A percentile compares a stretch with the other conserved stretches of the same genome.
Conservation (phyloP, 202 grass and related monocot genomes). For the Hordeum pubiflorum region DNA sequence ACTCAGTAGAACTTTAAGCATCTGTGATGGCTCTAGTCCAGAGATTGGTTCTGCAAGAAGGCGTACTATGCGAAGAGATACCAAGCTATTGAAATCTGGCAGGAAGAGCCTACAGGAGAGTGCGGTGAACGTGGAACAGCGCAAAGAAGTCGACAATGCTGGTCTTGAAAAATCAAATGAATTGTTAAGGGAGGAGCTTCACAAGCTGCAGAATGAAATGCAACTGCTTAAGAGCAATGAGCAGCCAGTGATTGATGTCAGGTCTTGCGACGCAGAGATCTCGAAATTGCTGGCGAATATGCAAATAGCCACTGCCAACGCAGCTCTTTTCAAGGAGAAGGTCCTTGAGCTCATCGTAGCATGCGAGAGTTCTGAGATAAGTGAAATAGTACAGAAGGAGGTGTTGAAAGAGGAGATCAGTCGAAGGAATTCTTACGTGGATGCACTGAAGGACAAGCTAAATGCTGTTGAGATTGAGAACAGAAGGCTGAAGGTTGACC, state of each 20-base stretch:
- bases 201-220: conserved; percentile 42
- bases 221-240: conserved; percentile 35
- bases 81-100: conserved; percentile 47
- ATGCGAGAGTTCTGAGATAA: conserved; percentile 77
- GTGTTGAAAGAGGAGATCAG: conserved; percentile 74
- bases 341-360: conserved; percentile 56
- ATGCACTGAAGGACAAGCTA: conserved; percentile 68
- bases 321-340: conserved; percentile 69
- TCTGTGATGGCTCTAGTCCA: conserved; percentile 31
- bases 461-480: conserved; percentile 65
- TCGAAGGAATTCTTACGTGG: conserved; percentile 51
- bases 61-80: conserved; percentile 25
- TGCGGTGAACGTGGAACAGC: conserved; percentile 27
- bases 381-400: conserved; percentile 68
- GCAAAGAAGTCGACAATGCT: conserved; percentile 42
- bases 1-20: conserved; percentile 33
- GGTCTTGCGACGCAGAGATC: conserved; percentile 54
- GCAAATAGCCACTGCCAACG: conserved; percentile 64
- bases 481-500: conserved; percentile 67
- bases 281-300: conserved; percentile 56
- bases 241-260: conserved; percentile 44
- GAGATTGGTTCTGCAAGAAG: conserved; percentile 30
- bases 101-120: conserved; percentile 40
- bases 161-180: conserved; percentile 39
- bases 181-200: conserved; percentile 42